Conservation (phyloP, 768 basidiomycete species). For the Cystobasidium ongulense region DNA sequence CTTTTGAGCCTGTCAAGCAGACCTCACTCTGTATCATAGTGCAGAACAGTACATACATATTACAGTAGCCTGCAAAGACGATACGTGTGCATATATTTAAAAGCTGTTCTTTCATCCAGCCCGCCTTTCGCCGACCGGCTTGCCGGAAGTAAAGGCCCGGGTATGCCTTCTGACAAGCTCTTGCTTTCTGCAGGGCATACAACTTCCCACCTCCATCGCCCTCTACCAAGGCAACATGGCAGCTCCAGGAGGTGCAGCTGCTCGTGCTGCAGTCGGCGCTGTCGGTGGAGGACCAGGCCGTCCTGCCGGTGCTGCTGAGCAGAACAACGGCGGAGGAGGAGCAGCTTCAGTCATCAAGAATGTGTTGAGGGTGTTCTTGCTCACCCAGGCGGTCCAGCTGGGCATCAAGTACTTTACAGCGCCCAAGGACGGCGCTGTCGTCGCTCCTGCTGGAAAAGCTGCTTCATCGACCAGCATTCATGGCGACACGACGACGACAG, state of each 20-base stretch:
- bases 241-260: constrained; percentile 14
- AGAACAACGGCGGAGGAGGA: constrained; percentile 9
- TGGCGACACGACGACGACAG: not conserved
- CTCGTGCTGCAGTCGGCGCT: not conserved
- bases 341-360: constrained; percentile 19
- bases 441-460: not conserved
- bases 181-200: too few relatives aligned
- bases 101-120: too few relatives aligned
- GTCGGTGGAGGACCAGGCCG: not conserved
- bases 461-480: not conserved
- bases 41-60: not conserved
- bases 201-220: too few relatives aligned
- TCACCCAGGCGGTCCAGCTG: constrained; percentile 18
- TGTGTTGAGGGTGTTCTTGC: constrained; percentile 14
- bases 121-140: too few relatives aligned
- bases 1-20: not conserved
- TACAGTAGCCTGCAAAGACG: too few relatives aligned
- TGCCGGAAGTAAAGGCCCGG: too few relatives aligned
- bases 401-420: constrained; percentile 20
- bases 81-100: too few relatives aligned
- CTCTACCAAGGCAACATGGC: constrained; percentile 9
- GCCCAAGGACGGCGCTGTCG: constrained; percentile 1
- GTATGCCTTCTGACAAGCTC: too few relatives aligned
- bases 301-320: constrained; percentile 10
- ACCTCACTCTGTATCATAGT: not conserved